Percentiles rank a stretch among this genome's conserved stretches.
These are phyloP conservation scores for Solanum chilense DNA, from an alignment of 257 asterid species.

Conservation along the genomic window DNA sequence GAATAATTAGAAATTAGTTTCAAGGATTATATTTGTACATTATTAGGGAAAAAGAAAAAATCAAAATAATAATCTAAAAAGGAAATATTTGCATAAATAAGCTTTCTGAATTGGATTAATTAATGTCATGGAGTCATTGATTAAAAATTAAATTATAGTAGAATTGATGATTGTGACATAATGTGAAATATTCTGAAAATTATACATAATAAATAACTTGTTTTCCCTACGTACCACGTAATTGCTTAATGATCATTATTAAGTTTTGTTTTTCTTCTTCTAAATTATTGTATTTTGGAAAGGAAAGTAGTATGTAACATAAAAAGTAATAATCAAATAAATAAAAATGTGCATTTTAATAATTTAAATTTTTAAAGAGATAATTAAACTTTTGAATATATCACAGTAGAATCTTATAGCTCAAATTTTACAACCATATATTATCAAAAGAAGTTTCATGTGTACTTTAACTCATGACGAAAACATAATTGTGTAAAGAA, in stretches of 20 bases:
- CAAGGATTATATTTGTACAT: background rate
- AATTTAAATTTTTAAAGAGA: background rate
- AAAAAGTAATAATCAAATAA: background rate
- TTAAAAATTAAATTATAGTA: background rate
- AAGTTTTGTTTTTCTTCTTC: background rate
- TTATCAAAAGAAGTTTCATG: background rate
- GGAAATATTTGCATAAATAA: background rate
- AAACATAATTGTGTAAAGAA: background rate
- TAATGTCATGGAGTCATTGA: background rate
- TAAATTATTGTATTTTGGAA: background rate
- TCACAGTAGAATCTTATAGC: fast-evolving
- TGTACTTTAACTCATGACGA: background rate
- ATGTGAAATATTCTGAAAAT: background rate
- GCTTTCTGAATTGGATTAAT: background rate
- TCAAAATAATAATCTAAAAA: background rate
- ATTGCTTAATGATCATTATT: background rate
- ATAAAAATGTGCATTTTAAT: background rate
- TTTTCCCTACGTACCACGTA: background rate
- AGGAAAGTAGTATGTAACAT: background rate
- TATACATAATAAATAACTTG: background rate
- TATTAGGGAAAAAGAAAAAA: background rate
- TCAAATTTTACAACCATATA: background rate
- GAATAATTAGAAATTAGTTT: background rate
- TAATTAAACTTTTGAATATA: background rate
- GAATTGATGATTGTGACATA: background rate